These are phyloP conservation scores for Thermochaetoides dissita DNA, from an alignment of 2,329 filamentous ascomycete genomes.

Conservation along the genomic window DNA sequence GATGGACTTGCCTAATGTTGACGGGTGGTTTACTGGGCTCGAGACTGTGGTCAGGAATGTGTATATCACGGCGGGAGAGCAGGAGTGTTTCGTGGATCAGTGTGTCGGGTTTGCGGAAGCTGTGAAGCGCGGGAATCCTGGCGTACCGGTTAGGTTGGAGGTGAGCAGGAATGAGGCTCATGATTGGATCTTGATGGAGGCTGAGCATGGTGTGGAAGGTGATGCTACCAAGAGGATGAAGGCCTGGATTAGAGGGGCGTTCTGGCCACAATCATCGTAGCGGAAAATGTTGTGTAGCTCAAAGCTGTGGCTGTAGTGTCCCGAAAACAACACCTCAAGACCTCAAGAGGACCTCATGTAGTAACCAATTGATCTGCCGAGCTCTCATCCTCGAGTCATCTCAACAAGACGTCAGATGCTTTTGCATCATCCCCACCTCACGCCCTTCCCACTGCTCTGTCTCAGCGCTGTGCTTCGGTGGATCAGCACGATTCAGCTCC, in stretches of 20 bases:
- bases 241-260: conserved; percentile 15
- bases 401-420: too few species aligned
- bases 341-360: too few species aligned
- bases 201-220: conserved; percentile 13
- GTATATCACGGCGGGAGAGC: conserved; percentile 21
- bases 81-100: conserved; percentile 21
- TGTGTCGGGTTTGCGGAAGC: conserved; percentile 15
- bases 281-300: too few species aligned
- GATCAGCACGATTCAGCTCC: too few species aligned
- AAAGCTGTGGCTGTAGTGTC: too few species aligned
- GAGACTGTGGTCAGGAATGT: conserved; percentile 12
- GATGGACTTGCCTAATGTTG: conserved; percentile 15
- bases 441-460: too few species aligned
- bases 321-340: too few species aligned
- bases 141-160: conserved; percentile 18
- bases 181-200: conserved; percentile 22
- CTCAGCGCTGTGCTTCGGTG: too few species aligned
- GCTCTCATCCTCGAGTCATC: too few species aligned
- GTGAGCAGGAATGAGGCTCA: conserved; percentile 20
- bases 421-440: too few species aligned
- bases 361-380: too few species aligned
- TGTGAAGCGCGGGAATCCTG: conserved; percentile 12
- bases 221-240: conserved; percentile 20
- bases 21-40: conserved; percentile 18
- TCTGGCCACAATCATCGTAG: conserved; percentile 2